Evolutionary conservation across 1,284 basidiomycete species (phyloP), one percentile per base, ranked within the genome.

Genomic region (Ustanciosporium gigantosporum): DNA sequence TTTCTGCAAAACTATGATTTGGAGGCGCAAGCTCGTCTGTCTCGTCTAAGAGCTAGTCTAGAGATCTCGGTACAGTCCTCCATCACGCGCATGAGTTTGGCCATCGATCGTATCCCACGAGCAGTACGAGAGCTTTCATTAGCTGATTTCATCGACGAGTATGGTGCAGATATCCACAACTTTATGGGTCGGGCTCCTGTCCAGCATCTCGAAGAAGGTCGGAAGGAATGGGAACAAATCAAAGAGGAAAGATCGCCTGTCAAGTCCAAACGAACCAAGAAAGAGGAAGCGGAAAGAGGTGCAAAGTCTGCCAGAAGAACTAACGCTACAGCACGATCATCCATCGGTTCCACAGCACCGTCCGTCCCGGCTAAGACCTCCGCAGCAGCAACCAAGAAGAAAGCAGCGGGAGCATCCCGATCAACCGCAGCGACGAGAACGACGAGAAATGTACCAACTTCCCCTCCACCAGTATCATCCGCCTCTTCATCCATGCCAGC

Each of bases 171-270:
- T 36, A 50, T 69, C 15, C 60, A 69, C 32, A 34, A 37, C 1
- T 64, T 68, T 29, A 60, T 66, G 62, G 47, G 42, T 14, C 40
- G 41, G 9, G 52, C 48, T 3, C 58, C 58, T 5, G 51, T 50
- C 4, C 41, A 57, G 15, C 52, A 57, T 23, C 41, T 61, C 16
- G 39, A 51, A 36, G 59, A 59, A 7, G 46, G 47, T 2, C 44
- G 50, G 36, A 42, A 65, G 38, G 67, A 66, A 27, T 66, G 59
- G 57, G 66, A 66, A n/a, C 46, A 60, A 43, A 48, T 66, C 40
- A 40, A 47, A n/a, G 42, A 53, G 39, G 49, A 53, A 13, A 21
- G 45, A 1, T 49, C 48, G 0, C 57, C 57, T 0, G 42, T 31
- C n/a, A 53, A 58, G 19, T 23, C 55, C 3, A 65, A 58, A 16